A percentile compares a stretch with the other conserved stretches of the same genome.
These are phyloP conservation scores for Apiospora sp. DNA, from an alignment of 2,329 filamentous ascomycete genomes.

Conservation along the genomic window DNA sequence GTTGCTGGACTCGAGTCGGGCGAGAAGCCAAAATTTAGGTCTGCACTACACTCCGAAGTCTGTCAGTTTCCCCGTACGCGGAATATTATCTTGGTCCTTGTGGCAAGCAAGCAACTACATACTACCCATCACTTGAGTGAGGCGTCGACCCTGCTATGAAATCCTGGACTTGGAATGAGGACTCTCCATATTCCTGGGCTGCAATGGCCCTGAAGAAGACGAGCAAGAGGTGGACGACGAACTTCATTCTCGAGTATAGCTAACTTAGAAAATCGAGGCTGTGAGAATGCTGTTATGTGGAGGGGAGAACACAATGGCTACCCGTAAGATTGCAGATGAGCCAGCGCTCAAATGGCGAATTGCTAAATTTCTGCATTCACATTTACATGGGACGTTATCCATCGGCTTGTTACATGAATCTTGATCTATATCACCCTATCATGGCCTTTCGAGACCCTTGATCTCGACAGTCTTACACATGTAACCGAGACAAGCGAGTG, in stretches of 20 bases:
- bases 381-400: neutral
- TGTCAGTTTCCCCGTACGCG: no score
- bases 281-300: neutral
- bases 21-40: constrained; percentile 28
- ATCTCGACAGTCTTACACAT: neutral
- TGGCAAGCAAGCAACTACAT: constrained; percentile 22
- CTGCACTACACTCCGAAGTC: constrained; percentile 25
- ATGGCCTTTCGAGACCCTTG: neutral
- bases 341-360: neutral
- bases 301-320: neutral
- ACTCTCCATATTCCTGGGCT: neutral
- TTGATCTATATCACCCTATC: neutral
- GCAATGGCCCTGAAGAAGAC: neutral
- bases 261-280: no score
- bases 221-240: neutral
- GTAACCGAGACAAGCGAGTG: neutral
- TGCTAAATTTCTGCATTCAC: neutral
- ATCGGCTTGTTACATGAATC: neutral
- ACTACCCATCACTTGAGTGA: constrained; percentile 35
- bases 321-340: no score
- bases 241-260: neutral
- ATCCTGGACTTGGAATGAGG: constrained; percentile 29
- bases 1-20: constrained; percentile 23
- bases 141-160: constrained; percentile 34
- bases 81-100: no score